Evolutionary conservation across 225 moss, liverwort and hornwort species (phyloP).

Genomic region (Physcomitrium patens): DNA sequence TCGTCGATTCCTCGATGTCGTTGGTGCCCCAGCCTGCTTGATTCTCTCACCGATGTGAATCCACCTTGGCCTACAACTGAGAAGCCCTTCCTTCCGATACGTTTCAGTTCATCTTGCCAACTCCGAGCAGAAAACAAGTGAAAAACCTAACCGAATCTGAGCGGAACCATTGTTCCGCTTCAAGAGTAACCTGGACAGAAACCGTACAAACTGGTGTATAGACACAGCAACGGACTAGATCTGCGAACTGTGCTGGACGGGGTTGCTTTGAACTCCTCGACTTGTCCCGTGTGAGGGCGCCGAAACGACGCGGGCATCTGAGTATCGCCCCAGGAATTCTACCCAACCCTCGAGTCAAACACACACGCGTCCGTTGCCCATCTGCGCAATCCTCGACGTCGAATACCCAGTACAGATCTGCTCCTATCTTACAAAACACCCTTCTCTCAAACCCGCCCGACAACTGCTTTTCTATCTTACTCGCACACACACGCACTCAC

Average conservation of each 20-base stretch:
- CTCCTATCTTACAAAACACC: too few relatives aligned
- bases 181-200: constrained; percentile 27
- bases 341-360: background rate
- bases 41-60: constrained; percentile 23
- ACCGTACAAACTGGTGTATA: constrained; percentile 21
- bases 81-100: too few relatives aligned
- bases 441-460: too few relatives aligned
- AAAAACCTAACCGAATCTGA: too few relatives aligned
- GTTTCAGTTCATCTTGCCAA: too few relatives aligned
- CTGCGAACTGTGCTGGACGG: background rate
- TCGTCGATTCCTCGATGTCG: constrained; percentile 32
- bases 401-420: too few relatives aligned
- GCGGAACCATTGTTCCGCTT: background rate
- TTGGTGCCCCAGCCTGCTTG: constrained; percentile 12
- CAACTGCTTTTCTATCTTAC: too few relatives aligned
- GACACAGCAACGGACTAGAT: constrained; percentile 17
- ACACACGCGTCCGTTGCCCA: background rate
- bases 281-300: constrained; percentile 26
- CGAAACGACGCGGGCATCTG: constrained; percentile 22
- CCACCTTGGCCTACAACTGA: too few relatives aligned
- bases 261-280: constrained; percentile 1
- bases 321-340: background rate
- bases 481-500: too few relatives aligned
- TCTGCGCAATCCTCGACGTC: too few relatives aligned
- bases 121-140: too few relatives aligned